Percentiles rank a stretch among this genome's conserved stretches.
Evolutionary conservation across 495 filamentous ascomycete genomes (phyloP).

Genomic region (Letharia lupina): DNA sequence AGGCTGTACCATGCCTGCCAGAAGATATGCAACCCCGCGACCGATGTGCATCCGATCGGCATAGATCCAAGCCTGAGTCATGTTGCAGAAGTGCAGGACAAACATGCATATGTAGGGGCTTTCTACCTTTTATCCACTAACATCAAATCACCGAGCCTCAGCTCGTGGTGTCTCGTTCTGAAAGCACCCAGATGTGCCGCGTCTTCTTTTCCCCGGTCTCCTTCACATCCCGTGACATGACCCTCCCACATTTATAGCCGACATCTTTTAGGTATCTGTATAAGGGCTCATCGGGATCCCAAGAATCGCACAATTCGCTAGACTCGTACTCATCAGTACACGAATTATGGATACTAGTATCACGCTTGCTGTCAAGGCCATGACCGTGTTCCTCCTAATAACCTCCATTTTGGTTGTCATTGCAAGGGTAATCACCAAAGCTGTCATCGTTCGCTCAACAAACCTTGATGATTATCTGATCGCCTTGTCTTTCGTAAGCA

Average conservation of each 20-base stretch:
- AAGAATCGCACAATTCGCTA: too few species aligned
- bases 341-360: background rate
- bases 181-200: background rate
- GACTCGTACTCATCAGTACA: background rate
- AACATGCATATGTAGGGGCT: background rate
- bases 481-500: constrained; percentile 5
- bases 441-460: constrained; percentile 6
- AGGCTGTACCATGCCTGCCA: too few species aligned
- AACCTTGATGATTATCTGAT: constrained; percentile 10
- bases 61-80: background rate
- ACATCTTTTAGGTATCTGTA: background rate
- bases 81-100: background rate
- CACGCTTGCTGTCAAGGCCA: background rate
- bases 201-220: background rate
- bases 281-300: background rate
- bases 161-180: background rate
- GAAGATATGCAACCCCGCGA: too few species aligned
- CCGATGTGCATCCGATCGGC: too few species aligned
- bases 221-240: background rate
- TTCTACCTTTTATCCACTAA: background rate
- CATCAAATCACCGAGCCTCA: background rate
- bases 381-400: constrained; percentile 5
- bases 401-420: background rate
- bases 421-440: constrained; percentile 4
- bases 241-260: background rate